Base-by-base conservation (phyloP, 2,329 filamentous ascomycete species). In the Aspergillus pseudoglaucus region DNA sequence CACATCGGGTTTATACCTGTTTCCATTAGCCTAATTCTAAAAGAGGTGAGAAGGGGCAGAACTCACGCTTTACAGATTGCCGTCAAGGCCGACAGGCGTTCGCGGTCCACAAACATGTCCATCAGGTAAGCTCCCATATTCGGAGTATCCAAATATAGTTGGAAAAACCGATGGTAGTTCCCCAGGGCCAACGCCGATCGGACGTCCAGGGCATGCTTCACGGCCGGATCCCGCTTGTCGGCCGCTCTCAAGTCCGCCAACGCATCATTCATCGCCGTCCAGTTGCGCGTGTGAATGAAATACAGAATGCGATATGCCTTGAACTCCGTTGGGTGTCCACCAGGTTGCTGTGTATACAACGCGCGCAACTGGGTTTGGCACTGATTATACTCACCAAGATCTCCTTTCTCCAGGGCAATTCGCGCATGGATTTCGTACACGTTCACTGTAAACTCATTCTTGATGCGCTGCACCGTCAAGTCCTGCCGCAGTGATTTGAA, bases 311-410 rank as follows among this genome's bases (percentile, higher is more conserved):
- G 91, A 78, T 98, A 98, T 56, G 91, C 93, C 81, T 93, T 93
- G 75, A 98, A 98, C 73, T 98, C 93, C 74, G 88, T 84, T 65
- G 88, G 83, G 70, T 90, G 90, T 62, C 91, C 93, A 65, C 88
- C 88, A 67, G 95, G 76, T 58, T 88, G 87, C 74, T 88, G 82
- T 69, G 82, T 82, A 73, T 98, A 97, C 63, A 98, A 77, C 57
- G 87, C 89, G 71, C 89, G 88, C 66, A 98, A 79, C 75, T 98
- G 93, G 63, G 93, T 97, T 77, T 98, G 93, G 73, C 93, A 98
- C 80, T 98, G 93, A 77, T 98, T 98, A 93, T 98, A 98, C 93
- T 98, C 93, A 98, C 93, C 91, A 77, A 97, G 82, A 78, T 98
- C 93, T 74, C 88, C 90, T 80, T 94, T 96, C 73, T 98, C 91